Conservation (phyloP, 2,329 filamentous ascomycete genomes). For the Truncatella angustata region DNA sequence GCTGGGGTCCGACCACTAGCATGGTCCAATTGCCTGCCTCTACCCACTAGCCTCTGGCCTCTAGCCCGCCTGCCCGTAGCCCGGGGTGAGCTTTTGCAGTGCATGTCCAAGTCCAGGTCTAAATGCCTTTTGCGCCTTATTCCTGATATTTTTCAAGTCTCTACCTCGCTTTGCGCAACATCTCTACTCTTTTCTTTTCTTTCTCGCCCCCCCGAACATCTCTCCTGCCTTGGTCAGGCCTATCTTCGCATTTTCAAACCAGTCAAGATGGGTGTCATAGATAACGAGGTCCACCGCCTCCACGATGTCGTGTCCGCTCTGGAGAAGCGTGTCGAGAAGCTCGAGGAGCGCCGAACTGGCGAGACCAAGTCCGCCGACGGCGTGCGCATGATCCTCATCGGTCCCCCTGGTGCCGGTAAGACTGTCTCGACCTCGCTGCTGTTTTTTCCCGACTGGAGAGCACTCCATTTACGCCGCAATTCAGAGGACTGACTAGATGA, state of each 20-base stretch:
- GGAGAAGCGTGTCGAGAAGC: conserved; percentile 79
- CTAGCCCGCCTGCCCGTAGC: too few relatives aligned
- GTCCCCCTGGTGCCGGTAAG: conserved; percentile 94
- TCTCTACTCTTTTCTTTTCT: conserved; percentile 17
- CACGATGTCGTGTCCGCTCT: conserved; percentile 81
- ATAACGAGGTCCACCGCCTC: conserved; percentile 80
- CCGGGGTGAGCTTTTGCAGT: too few relatives aligned
- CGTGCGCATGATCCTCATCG: conserved; percentile 96
- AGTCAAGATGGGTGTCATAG: conserved; percentile 80
- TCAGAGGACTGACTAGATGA: neutral
- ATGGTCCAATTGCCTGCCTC: too few relatives aligned
- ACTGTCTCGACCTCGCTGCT: too few relatives aligned
- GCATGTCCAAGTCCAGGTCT: too few relatives aligned
- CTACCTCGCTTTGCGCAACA: conserved; percentile 14
- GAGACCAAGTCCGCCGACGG: conserved; percentile 57
- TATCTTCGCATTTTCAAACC: neutral
- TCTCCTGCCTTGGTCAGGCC: conserved; percentile 24
- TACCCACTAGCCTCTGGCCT: too few relatives aligned
- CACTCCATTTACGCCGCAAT: too few relatives aligned
- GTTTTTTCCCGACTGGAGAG: neutral
- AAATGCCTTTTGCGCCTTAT: neutral
- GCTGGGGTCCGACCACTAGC: too few relatives aligned
- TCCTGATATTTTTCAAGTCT: conserved; percentile 7
- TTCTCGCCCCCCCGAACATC: conserved; percentile 18
- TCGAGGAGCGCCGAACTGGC: conserved; percentile 72